A percentile compares a stretch with the other conserved stretches of the same genome.
phyloP scores from a whole-genome alignment of 345 rosid species.

The Microthlaspi erraticum region DNA sequence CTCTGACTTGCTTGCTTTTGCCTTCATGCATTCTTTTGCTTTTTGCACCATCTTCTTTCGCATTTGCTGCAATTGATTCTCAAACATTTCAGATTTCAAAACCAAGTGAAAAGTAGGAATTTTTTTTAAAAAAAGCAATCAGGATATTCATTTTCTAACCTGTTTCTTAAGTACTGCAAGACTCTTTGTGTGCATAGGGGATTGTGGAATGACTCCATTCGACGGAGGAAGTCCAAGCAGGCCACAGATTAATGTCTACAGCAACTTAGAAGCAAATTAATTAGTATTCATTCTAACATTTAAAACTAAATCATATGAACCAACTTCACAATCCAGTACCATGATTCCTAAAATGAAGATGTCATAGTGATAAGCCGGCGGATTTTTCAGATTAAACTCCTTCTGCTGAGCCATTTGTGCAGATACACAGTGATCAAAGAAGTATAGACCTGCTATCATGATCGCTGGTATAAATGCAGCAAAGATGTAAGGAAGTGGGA shows the following conservation, averaged over 20 bases:
- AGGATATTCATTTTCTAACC: conserved; percentile 45
- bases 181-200: conserved; percentile 94
- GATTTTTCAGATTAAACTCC: conserved; percentile 84
- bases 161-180: conserved; percentile 76
- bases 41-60: conserved; percentile 78
- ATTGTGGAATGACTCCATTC: conserved; percentile 87
- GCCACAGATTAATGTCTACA: conserved; percentile 85
- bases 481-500: conserved; percentile 62
- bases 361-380: conserved; percentile 82
- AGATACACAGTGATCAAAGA: conserved; percentile 85
- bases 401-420: conserved; percentile 88
- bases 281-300: neutral
- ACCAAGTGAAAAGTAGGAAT: neutral
- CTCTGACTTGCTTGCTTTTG: conserved; percentile 65
- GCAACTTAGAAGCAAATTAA: conserved; percentile 2
- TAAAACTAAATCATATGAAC: conserved; percentile 5
- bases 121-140: neutral
- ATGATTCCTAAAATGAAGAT: conserved; percentile 65
- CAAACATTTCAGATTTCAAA: conserved; percentile 18
- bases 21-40: conserved; percentile 71
- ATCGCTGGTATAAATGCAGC: conserved; percentile 78
- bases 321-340: conserved; percentile 46
- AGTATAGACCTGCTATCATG: conserved; percentile 82
- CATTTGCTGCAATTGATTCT: conserved; percentile 51
- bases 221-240: conserved; percentile 81